Evolutionary conservation across 2,329 filamentous ascomycete genomes (phyloP).

Genomic region (Bertia moriformis): DNA sequence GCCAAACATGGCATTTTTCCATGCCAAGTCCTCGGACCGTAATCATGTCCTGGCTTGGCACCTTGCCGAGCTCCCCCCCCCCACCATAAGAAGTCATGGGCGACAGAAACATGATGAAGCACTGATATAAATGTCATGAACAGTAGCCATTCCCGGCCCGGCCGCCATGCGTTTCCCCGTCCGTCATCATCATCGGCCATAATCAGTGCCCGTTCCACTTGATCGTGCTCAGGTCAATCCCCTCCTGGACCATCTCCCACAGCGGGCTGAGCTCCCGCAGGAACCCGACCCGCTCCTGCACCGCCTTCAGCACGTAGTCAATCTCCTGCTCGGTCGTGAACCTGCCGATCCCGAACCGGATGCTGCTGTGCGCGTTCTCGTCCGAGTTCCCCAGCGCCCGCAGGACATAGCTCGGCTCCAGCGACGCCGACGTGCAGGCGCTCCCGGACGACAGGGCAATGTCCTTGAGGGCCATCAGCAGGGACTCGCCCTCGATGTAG

Average conservation of each 20-base stretch:
- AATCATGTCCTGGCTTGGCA: too few relatives aligned
- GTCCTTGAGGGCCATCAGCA: slow-evolving; percentile 95
- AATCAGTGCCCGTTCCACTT: slow-evolving; percentile 96
- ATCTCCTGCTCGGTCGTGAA: slow-evolving; percentile 94
- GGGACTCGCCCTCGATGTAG: slow-evolving; percentile 93
- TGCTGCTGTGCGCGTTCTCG: slow-evolving; percentile 94
- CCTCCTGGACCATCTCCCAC: slow-evolving; percentile 96
- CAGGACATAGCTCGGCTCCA: slow-evolving; percentile 92
- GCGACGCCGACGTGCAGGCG: slow-evolving; percentile 88
- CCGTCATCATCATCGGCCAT: too few relatives aligned
- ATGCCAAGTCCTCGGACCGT: too few relatives aligned
- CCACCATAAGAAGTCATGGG: too few relatives aligned
- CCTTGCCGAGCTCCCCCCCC: too few relatives aligned
- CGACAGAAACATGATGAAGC: too few relatives aligned
- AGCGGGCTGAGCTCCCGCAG: slow-evolving; percentile 85
- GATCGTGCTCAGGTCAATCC: slow-evolving; percentile 86
- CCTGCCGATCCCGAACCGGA: slow-evolving; percentile 89
- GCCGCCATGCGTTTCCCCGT: too few relatives aligned
- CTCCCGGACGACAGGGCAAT: slow-evolving; percentile 93
- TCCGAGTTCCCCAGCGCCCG: slow-evolving; percentile 90
- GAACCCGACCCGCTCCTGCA: slow-evolving; percentile 80
- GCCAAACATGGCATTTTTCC: too few relatives aligned
- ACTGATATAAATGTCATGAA: too few relatives aligned
- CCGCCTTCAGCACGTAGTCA: slow-evolving; percentile 91
- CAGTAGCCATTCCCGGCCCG: too few relatives aligned